Evolutionary conservation across 148 eudicot species (phyloP).

Genomic region (Camellia japonica): DNA sequence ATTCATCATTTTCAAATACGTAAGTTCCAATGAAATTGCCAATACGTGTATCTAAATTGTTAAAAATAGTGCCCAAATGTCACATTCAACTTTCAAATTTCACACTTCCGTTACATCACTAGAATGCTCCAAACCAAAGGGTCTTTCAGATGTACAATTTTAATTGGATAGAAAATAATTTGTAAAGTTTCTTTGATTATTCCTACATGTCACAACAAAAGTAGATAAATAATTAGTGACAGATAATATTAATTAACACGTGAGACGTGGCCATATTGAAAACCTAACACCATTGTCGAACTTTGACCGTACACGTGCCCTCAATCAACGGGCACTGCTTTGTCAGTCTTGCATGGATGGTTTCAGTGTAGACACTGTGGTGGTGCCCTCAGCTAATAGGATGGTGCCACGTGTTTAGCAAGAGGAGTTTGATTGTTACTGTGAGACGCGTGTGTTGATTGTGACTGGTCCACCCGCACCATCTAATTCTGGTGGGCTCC

Average conservation of each 20-base stretch:
- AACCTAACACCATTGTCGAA: constrained; percentile 4
- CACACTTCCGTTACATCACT: constrained; percentile 22
- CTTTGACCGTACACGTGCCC: constrained; percentile 33
- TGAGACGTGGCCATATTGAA: constrained; percentile 26
- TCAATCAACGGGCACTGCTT: background rate
- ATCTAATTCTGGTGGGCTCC: constrained; percentile 18
- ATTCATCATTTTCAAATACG: constrained; percentile 16
- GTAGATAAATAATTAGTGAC: background rate
- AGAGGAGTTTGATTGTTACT: background rate
- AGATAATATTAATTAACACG: constrained; percentile 18
- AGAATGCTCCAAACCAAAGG: background rate
- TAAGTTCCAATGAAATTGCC: background rate
- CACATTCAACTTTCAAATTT: constrained; percentile 22
- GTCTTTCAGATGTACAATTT: background rate
- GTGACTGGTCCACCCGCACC: constrained; percentile 19
- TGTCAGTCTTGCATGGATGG: constrained; percentile 17
- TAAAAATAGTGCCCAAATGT: constrained; percentile 6
- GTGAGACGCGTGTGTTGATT: constrained; percentile 27
- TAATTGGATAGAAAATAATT: constrained; percentile 1
- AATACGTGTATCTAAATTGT: constrained; percentile 4
- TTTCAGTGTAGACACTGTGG: background rate
- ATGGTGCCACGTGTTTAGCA: constrained; percentile 14
- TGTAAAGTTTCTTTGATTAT: background rate
- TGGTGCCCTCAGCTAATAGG: constrained; percentile 15
- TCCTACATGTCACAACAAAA: constrained; percentile 10